Evolutionary conservation across 106 monocot genomes (phyloP).

Genomic region (Phalaenopsis aphrodite): DNA sequence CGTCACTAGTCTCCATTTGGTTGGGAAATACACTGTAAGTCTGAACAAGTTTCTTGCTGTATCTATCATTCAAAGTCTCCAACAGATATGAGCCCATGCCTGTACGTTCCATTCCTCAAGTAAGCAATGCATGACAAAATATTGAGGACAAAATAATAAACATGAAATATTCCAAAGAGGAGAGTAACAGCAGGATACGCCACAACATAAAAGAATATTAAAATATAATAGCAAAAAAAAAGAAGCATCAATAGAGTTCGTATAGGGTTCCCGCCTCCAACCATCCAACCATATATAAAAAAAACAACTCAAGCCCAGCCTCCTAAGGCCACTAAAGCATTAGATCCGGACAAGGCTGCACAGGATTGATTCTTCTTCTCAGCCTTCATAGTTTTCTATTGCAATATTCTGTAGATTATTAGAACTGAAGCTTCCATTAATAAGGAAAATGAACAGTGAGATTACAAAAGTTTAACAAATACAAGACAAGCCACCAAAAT

Average conservation of each 20-base stretch:
- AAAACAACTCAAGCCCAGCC: background rate
- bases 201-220: background rate
- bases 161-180: background rate
- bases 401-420: no score
- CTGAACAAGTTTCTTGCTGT: slow-evolving; percentile 96
- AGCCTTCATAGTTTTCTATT: no score
- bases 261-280: background rate
- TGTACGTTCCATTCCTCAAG: slow-evolving; percentile 14
- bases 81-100: slow-evolving; percentile 98
- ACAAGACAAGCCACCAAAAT: no score
- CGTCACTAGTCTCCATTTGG: slow-evolving; percentile 96
- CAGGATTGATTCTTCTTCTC: no score
- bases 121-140: slow-evolving; percentile 2
- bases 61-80: slow-evolving; percentile 95
- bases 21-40: slow-evolving; percentile 99
- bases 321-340: no score
- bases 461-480: no score
- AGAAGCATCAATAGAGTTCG: no score
- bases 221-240: background rate
- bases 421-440: no score
- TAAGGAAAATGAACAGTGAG: no score
- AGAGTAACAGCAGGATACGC: background rate
- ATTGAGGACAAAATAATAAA: background rate
- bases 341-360: no score
- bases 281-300: background rate